Evolutionary conservation across 129 eudicot species (phyloP).

Genomic region (Solidago caesia): DNA sequence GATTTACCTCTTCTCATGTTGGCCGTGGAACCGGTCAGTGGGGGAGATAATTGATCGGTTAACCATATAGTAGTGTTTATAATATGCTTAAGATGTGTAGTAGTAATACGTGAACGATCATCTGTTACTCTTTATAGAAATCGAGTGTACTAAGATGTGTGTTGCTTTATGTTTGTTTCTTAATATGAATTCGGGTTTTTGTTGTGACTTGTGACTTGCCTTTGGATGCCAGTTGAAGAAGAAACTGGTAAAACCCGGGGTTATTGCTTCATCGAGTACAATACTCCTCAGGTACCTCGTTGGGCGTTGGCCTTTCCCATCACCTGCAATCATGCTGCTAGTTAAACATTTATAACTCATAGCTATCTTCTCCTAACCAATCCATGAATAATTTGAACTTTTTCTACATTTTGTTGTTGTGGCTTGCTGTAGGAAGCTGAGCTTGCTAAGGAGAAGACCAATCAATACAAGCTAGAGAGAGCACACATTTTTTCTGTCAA

Average conservation of each 20-base stretch:
- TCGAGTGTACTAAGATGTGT: no score
- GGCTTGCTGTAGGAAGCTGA: constrained; percentile 68
- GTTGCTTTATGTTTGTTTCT: no score
- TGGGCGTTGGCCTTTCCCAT: neutral
- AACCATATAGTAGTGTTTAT: no score
- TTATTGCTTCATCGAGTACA: constrained; percentile 19
- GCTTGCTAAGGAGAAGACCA: constrained; percentile 71
- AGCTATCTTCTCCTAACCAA: neutral
- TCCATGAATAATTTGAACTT: neutral
- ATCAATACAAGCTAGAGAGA: constrained; percentile 72
- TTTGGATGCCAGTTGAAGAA: constrained; percentile 20
- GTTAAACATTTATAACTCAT: no score
- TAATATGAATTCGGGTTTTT: no score
- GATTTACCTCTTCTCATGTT: no score
- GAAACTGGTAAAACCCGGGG: constrained; percentile 16
- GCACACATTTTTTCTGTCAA: constrained; percentile 73
- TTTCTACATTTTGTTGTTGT: neutral
- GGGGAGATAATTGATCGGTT: no score
- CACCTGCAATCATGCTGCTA: neutral
- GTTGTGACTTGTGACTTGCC: neutral
- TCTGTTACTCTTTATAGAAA: no score
- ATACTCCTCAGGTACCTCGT: constrained; percentile 5
- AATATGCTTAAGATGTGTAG: no score
- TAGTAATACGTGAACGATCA: no score
- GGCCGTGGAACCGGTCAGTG: no score